Evolutionary conservation across 129 eudicot genomes (phyloP), one percentile per base, ranked within the genome.

Genomic region (Escallonia rubra): DNA sequence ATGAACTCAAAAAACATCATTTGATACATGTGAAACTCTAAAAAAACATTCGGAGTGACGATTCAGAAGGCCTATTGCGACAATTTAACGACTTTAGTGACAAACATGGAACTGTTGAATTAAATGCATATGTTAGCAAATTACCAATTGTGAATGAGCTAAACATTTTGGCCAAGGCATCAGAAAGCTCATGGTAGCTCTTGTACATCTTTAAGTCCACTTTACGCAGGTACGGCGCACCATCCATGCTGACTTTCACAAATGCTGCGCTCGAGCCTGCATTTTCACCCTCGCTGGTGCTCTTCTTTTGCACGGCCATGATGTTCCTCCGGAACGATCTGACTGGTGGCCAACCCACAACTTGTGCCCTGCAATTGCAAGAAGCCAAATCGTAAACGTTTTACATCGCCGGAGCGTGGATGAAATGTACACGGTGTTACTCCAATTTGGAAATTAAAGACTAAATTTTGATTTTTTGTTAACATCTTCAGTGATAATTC

Each of bases 331-430:
- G 75, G 79, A 78, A 88, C 39, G 88, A 76, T 80, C 97, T 67
- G 57, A 91, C 97, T 38, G 97, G 97, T 63, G 97, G 97, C 97
- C 97, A 91, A 50, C 97, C 97, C 63, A 91, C 97, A 72, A 91
- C 90, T 43, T 91, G 97, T 53, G 96, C 90, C 89, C 97, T 91
- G 42, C 3, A 59, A 8, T 10, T 59, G 5, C 4, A n/a, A 2
- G 2, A 23, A 7, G 6, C 38, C 9, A 4, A 4, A 16, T 15
- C 16, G 34, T 56, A n/a, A 56, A 16, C 10, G 41, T 7, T 9
- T 59, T 34, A 16, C 34, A 56, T 15, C 3, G 16, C 38, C 2
- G 55, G 10, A 5, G 55, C 3, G 12, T 2, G 11, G 12, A 50
- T n/a, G 12, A 50, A n/a, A 50, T 50, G 13, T 50, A 11, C 10